Percentiles rank a stretch among this genome's conserved stretches.
These are phyloP conservation scores for Zelonia costaricensis DNA, from an alignment of 208 protist species.

Conservation along the genomic window DNA sequence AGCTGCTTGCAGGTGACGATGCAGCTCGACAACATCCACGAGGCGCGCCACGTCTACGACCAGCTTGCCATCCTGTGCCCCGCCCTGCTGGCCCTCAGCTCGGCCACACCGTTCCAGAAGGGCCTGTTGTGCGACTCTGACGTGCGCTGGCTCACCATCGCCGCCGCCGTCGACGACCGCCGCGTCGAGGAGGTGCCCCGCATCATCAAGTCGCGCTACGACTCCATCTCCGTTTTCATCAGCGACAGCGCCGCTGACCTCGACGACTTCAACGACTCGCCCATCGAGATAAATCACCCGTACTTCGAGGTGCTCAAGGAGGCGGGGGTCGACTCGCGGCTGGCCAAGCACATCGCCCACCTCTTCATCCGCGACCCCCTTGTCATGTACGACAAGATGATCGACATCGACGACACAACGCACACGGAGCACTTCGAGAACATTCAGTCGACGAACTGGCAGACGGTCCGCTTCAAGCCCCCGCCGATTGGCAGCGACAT, in stretches of 20 bases:
- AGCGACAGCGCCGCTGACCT: constrained; percentile 52
- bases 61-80: constrained; percentile 96
- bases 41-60: constrained; percentile 97
- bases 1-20: constrained; percentile 99
- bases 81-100: constrained; percentile 97
- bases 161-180: constrained; percentile 97
- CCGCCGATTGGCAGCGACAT: constrained; percentile 76
- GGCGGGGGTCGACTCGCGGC: constrained; percentile 90
- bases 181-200: constrained; percentile 87
- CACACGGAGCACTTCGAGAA: constrained; percentile 98
- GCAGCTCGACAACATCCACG: constrained; percentile 90
- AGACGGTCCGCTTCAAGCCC: constrained; percentile 97
- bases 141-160: constrained; percentile 96
- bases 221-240: constrained; percentile 95
- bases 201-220: constrained; percentile 97
- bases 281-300: constrained; percentile 85
- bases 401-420: constrained; percentile 94
- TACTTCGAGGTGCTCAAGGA: constrained; percentile 65
- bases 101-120: constrained; percentile 96
- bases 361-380: constrained; percentile 99
- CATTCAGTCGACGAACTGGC: constrained; percentile 99
- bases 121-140: constrained; percentile 97
- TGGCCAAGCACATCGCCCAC: constrained; percentile 97
- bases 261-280: constrained; percentile 89
- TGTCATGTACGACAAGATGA: constrained; percentile 94